phyloP scores from a whole-genome alignment of 805 yeast genomes.

The Lachancea dasiensis region DNA sequence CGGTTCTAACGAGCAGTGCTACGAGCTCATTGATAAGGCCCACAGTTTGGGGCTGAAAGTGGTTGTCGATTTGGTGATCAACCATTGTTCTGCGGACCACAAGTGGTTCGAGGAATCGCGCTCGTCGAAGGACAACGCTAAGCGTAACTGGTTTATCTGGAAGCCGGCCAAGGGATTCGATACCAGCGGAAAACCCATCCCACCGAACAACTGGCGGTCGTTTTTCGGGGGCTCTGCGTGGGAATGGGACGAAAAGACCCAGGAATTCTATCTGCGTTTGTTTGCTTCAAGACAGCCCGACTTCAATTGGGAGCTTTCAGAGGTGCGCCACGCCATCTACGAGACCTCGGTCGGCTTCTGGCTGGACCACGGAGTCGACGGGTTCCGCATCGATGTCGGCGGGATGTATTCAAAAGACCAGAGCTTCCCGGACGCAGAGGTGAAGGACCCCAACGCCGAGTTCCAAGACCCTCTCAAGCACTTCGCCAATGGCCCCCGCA shows the following conservation, averaged over 20 bases:
- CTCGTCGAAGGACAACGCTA: constrained; percentile 44
- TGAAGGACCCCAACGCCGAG: constrained; percentile 37
- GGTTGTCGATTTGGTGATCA: constrained; percentile 51
- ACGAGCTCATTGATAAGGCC: constrained; percentile 40
- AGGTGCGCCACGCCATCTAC: constrained; percentile 33
- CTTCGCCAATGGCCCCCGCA: constrained; percentile 45
- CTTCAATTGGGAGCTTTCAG: constrained; percentile 52
- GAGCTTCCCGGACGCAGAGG: constrained; percentile 44
- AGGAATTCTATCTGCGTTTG: constrained; percentile 49
- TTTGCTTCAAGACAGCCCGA: constrained; percentile 55
- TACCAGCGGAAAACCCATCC: constrained; percentile 43
- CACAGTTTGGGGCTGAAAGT: constrained; percentile 47
- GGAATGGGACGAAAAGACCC: constrained; percentile 48
- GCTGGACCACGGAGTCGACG: constrained; percentile 52
- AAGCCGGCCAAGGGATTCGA: constrained; percentile 43
- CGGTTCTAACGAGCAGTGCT: constrained; percentile 51
- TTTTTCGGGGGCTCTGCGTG: constrained; percentile 52
- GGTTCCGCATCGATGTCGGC: constrained; percentile 54
- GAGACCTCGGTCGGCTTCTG: constrained; percentile 45
- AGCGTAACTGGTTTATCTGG: constrained; percentile 48
- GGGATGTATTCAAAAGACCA: constrained; percentile 46
- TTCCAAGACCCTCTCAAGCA: constrained; percentile 36
- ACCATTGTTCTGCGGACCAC: constrained; percentile 53
- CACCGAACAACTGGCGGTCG: constrained; percentile 54
- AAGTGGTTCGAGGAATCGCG: constrained; percentile 54